phyloP scores from a whole-genome alignment of 208 protist genomes.

The Crithidia bombi region DNA sequence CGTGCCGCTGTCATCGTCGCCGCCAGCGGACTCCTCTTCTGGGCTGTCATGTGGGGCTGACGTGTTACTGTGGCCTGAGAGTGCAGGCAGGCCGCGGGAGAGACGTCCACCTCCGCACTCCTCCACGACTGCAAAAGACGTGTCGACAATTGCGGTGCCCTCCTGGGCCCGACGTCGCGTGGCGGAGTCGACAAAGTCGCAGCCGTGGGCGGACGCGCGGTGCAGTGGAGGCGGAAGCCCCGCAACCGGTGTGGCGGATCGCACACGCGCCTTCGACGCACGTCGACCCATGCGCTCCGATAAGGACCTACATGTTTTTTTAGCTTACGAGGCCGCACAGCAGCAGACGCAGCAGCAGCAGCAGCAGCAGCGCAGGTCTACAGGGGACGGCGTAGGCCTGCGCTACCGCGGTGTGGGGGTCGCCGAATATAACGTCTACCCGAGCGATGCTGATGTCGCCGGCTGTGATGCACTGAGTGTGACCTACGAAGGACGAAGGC shows the following conservation, averaged over 20 bases:
- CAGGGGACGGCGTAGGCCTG: background rate
- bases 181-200: background rate
- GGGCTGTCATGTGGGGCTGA: background rate
- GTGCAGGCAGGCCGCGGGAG: background rate
- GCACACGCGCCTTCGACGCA: constrained; percentile 20
- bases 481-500: background rate
- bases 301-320: constrained; percentile 48
- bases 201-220: too few relatives aligned
- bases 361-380: background rate
- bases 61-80: too few relatives aligned
- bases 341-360: constrained; percentile 18
- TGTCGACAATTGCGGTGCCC: constrained; percentile 32
- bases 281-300: constrained; percentile 46
- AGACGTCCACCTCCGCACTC: background rate
- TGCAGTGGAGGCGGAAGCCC: too few relatives aligned
- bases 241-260: background rate
- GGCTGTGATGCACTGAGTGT: constrained; percentile 7
- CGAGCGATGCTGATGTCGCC: constrained; percentile 3
- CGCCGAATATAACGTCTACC: constrained; percentile 1
- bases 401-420: background rate
- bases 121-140: background rate
- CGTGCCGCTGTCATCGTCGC: background rate
- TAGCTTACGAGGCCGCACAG: constrained; percentile 28
- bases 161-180: constrained; percentile 25
- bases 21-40: background rate